A percentile compares a stretch with the other conserved stretches of the same genome.
These are phyloP conservation scores for Blastobotrys buckinghamii DNA, from an alignment of 1,139 yeast genomes.

Conservation along the genomic window DNA sequence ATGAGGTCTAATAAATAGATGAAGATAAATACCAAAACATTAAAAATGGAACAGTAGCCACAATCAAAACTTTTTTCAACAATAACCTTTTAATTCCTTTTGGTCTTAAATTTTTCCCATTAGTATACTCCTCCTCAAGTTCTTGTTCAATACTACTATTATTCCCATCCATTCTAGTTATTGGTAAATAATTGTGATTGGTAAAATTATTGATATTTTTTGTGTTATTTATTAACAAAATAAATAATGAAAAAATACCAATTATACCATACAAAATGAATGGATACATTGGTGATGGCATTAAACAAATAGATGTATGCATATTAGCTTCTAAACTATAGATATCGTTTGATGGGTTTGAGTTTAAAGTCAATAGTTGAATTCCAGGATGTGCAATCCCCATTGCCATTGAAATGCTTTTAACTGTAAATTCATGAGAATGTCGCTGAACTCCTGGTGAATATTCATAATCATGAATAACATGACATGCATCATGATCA, in stretches of 20 bases:
- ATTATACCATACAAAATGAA: slow-evolving; percentile 27
- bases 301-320: slow-evolving; percentile 56
- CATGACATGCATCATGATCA: slow-evolving; percentile 92
- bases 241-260: slow-evolving; percentile 16
- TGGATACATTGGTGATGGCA: slow-evolving; percentile 65
- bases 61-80: neutral
- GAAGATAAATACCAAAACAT: neutral
- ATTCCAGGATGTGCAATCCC: slow-evolving; percentile 82
- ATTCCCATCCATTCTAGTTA: neutral
- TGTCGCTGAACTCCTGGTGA: slow-evolving; percentile 30
- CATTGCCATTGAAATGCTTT: slow-evolving; percentile 88
- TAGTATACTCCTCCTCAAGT: neutral
- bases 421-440: slow-evolving; percentile 78
- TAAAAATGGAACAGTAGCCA: neutral
- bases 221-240: slow-evolving; percentile 4
- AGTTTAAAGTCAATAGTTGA: slow-evolving; percentile 61
- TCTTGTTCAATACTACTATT: neutral
- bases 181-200: neutral
- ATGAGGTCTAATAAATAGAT: neutral
- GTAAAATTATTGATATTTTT: too few relatives aligned
- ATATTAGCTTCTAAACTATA: slow-evolving; percentile 1
- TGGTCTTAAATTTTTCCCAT: neutral
- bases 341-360: slow-evolving; percentile 19
- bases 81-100: neutral
- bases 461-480: slow-evolving; percentile 46